These are phyloP conservation scores for Cladosporium sp. DNA, from an alignment of 2,329 filamentous ascomycete genomes.

Conservation along the genomic window DNA sequence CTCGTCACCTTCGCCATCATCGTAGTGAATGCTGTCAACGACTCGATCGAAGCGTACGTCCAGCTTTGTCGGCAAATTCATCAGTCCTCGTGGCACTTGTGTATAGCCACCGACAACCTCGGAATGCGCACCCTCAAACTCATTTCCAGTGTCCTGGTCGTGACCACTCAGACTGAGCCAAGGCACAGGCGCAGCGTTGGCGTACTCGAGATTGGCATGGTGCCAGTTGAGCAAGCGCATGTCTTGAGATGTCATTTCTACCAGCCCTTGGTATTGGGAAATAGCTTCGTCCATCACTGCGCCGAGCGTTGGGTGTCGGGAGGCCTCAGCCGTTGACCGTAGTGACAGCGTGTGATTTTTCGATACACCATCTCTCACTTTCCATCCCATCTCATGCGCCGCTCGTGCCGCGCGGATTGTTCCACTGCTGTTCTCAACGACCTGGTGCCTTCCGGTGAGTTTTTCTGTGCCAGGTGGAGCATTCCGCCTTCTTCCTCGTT, in stretches of 20 bases:
- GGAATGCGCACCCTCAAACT: conserved; percentile 92
- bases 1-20: conserved; percentile 27
- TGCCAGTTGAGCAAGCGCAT: conserved; percentile 96
- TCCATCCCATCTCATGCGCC: conserved; percentile 81
- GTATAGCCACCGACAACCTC: conserved; percentile 95
- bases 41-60: conserved; percentile 73
- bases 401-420: conserved; percentile 75
- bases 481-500: conserved; percentile 42
- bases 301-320: conserved; percentile 72
- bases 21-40: conserved; percentile 73
- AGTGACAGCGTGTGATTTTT: conserved; percentile 63
- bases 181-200: conserved; percentile 86
- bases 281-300: conserved; percentile 93
- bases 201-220: conserved; percentile 96
- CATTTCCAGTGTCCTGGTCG: conserved; percentile 97
- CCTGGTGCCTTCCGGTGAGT: conserved; percentile 72
- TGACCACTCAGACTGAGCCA: conserved; percentile 86
- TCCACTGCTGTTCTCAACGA: conserved; percentile 68
- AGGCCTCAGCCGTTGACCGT: conserved; percentile 63
- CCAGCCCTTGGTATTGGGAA: conserved; percentile 77
- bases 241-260: conserved; percentile 83
- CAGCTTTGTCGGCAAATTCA: conserved; percentile 73
- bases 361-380: conserved; percentile 63
- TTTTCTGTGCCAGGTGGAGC: conserved; percentile 57
- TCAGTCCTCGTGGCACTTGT: conserved; percentile 83